Base-by-base conservation (phyloP, 192 early-diverging fungal species). In the Coemansia sp. region DNA sequence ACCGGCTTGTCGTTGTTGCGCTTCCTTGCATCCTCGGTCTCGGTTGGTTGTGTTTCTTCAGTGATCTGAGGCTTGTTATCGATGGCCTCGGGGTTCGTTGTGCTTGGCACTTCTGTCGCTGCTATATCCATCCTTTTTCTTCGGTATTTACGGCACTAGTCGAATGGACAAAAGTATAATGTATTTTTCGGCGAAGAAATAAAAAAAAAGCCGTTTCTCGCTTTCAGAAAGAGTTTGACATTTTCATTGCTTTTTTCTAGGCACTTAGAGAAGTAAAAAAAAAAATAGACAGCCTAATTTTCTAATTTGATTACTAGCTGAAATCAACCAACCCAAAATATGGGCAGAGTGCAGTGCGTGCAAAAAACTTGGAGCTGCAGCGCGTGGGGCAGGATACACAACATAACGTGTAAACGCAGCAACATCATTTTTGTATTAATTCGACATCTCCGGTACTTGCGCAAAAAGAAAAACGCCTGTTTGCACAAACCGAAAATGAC, bases 1-100 rank as follows among this genome's bases (percentile, higher is more conserved):
- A 83, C 81, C 23, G 77, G 63, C 38, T 84, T 71, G 33, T 80
- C 76, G 33, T 71, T 62, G 71, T 85, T 86, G 35, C 2, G 21
- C 39, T 69, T 64, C 38, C 52, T 63, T 15, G 63, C 64, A 16
- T 61, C 33, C 20, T 63, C 60, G 33, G 46, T 36, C 44, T 41
- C 66, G 24, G 57, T 12, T 36, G 34, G 12, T 8, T 33, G 16
- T 15, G 34, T 18, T 34, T 33, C 23, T 23, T 55, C 5, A 12
- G 12, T 9, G 52, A 16, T 10, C 57, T 35, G 57, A 4, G 30
- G 35, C 57, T 59, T 5, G 33, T 7, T 52, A 1, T 21, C 49
- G 21, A 26, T 26, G 10, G 51, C 14, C 8, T 23, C 20, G 10
- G 51, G 23, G 14, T 26, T 26, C 51, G 51, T 10, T 53, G 51